phyloP scores from a whole-genome alignment of 2,329 filamentous ascomycete genomes.

The Xylaria sp. region DNA sequence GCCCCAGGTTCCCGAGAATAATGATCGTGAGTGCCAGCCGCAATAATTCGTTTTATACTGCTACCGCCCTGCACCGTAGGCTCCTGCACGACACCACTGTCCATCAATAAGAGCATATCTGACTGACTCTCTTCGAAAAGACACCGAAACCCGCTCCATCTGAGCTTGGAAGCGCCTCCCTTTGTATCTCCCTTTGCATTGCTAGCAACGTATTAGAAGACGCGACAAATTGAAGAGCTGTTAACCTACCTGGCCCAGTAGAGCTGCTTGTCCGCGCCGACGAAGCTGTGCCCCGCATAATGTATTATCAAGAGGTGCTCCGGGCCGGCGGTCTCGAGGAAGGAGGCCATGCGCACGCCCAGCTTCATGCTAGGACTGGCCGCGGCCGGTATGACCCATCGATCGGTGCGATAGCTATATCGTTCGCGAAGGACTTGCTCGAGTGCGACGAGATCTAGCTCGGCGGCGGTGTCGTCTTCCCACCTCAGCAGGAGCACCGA shows the following conservation, averaged over 20 bases:
- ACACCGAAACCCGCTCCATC: conserved; percentile 71
- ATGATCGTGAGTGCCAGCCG: conserved; percentile 66
- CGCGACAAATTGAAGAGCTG: conserved; percentile 34
- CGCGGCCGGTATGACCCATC: conserved; percentile 69
- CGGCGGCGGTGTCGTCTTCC: conserved; percentile 67
- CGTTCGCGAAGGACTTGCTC: conserved; percentile 67
- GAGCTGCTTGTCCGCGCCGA: conserved; percentile 67
- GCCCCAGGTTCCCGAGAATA: conserved; percentile 55
- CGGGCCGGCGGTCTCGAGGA: conserved; percentile 65
- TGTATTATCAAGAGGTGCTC: conserved; percentile 72
- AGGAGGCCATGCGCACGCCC: conserved; percentile 67
- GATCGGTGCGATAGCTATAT: conserved; percentile 69
- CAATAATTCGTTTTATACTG: conserved; percentile 70
- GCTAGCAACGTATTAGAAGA: conserved; percentile 58
- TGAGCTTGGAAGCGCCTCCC: conserved; percentile 68
- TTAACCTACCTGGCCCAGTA: conserved; percentile 73
- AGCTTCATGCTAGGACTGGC: conserved; percentile 70
- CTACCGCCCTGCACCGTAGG: conserved; percentile 60
- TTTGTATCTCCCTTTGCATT: conserved; percentile 64
- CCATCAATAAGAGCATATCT: conserved; percentile 70
- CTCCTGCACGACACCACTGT: conserved; percentile 68
- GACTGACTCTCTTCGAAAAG: conserved; percentile 71
- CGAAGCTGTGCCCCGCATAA: conserved; percentile 70
- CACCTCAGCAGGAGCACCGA: conserved; percentile 70
- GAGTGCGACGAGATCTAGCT: conserved; percentile 64